Base-by-base conservation (phyloP, 2,329 filamentous ascomycete genomes). In the Gyromitra esculenta region DNA sequence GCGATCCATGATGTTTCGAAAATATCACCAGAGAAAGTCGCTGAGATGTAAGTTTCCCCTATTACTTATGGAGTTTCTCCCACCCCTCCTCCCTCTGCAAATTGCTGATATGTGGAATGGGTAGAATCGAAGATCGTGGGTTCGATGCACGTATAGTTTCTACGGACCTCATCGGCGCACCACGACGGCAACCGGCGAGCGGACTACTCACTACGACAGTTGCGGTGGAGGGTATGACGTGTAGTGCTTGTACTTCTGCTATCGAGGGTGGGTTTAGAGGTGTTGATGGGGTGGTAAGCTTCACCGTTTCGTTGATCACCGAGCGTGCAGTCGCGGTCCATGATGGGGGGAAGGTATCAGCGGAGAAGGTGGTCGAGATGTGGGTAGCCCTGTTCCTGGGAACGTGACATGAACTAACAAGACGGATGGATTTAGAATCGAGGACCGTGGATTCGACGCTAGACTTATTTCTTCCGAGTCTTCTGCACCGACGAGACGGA, bases 141-240 rank as follows among this genome's bases (percentile, higher is more conserved):
- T 97, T 97, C 82, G 93, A 90, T 78, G 93, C 93, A 48, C 89
- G 89, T 25, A 86, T 98, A 63, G 82, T 97, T 77, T 92, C 95
- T 80, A 92, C 91, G 45, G 88, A 88, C 75, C 68, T 69, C 43
- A 39, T 75, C 52, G 37, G 75, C 56, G 59, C 31, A 3, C 84
- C 87, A 76, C 84, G 87, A 64, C 81, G 82, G 70, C 81, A 82
- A 76, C 82, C 82, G 73, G 83, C 85, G 78, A 84, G 85, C 65
- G 81, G 88, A 78, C 73, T 84, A 82, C 41, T 82, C 78, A 75
- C 76, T 2, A 98, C 94, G 0, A 98, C 94, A 0, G 87, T 99
- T 18, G 90, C 92, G 3, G 92, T 99, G 70, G 93, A 96, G 80
- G 96, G 96, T 65, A 99, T 99, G 96, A 99, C 96, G 0, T 98